Conservation (phyloP, 169 alveolate species). For the Theileria sp. region DNA sequence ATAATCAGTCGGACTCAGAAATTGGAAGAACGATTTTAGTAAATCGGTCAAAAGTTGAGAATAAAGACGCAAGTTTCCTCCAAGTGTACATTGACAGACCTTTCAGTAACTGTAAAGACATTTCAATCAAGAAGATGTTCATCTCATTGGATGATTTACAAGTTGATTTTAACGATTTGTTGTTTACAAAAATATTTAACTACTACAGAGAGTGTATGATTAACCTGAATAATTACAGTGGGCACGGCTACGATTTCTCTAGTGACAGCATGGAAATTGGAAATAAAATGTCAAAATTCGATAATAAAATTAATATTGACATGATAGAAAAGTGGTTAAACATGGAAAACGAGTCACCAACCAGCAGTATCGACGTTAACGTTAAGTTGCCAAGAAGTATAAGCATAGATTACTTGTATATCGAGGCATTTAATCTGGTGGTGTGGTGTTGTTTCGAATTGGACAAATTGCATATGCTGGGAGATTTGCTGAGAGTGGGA, state of each 20-base stretch:
- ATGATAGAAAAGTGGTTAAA: constrained; percentile 55
- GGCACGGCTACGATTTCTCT: constrained; percentile 2
- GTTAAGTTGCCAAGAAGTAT: constrained; percentile 73
- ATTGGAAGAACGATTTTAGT: constrained; percentile 66
- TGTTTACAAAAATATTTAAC: constrained; percentile 38
- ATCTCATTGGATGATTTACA: constrained; percentile 78
- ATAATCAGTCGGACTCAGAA: constrained; percentile 74
- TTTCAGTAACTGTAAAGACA: constrained; percentile 75
- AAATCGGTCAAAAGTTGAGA: constrained; percentile 62
- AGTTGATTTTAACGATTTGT: constrained; percentile 71
- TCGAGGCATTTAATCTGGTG: constrained; percentile 73
- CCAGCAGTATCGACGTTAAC: constrained; percentile 34
- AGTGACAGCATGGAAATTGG: background rate
- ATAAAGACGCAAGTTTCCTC: constrained; percentile 63
- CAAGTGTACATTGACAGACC: constrained; percentile 79
- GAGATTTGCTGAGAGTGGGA: constrained; percentile 81
- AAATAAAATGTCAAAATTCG: background rate
- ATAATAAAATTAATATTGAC: constrained; percentile 30
- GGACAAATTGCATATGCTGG: constrained; percentile 80
- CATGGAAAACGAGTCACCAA: constrained; percentile 31
- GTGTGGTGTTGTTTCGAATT: constrained; percentile 82
- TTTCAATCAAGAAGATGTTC: constrained; percentile 73
- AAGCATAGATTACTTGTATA: constrained; percentile 72
- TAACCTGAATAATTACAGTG: constrained; percentile 22
- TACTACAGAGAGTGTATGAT: constrained; percentile 64